These are phyloP conservation scores for Penstemon newberryi DNA, from an alignment of 257 asterid genomes.

Conservation along the genomic window DNA sequence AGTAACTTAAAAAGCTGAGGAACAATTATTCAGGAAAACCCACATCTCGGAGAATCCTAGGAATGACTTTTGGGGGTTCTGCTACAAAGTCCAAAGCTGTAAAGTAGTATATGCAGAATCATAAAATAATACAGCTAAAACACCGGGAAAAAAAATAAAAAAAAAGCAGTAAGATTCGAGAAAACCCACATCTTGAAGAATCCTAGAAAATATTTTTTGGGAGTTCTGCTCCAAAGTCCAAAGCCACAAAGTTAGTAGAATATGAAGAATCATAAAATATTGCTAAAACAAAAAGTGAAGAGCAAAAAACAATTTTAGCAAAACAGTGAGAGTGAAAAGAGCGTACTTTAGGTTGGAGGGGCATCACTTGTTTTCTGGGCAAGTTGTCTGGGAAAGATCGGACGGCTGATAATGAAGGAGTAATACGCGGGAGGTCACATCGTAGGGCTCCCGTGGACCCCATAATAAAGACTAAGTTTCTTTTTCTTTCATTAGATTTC, in stretches of 20 bases:
- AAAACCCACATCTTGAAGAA: neutral
- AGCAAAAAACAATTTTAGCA: neutral
- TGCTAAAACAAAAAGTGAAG: neutral
- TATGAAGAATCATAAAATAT: neutral
- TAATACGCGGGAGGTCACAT: conserved; percentile 41
- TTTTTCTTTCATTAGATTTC: conserved; percentile 10
- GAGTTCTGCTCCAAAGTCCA: neutral
- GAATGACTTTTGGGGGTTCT: conserved; percentile 17
- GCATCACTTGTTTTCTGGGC: conserved; percentile 1
- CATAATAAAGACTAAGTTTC: conserved; percentile 23
- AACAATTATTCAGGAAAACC: conserved; percentile 33
- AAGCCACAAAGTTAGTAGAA: neutral
- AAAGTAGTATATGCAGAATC: conserved; percentile 38
- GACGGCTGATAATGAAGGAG: conserved; percentile 47
- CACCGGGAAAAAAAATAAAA: too few relatives aligned
- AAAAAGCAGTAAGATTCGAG: too few relatives aligned
- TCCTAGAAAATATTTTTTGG: neutral
- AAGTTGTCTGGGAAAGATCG: conserved; percentile 31
- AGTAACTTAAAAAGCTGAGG: conserved; percentile 16
- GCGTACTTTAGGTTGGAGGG: conserved; percentile 25
- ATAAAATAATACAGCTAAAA: neutral
- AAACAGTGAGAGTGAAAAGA: conserved; percentile 15
- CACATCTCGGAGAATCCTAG: neutral
- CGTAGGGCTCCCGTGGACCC: conserved; percentile 30
- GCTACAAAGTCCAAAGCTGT: conserved; percentile 23